phyloP scores from a whole-genome alignment of 805 yeast species.

The Candida railenensis region DNA sequence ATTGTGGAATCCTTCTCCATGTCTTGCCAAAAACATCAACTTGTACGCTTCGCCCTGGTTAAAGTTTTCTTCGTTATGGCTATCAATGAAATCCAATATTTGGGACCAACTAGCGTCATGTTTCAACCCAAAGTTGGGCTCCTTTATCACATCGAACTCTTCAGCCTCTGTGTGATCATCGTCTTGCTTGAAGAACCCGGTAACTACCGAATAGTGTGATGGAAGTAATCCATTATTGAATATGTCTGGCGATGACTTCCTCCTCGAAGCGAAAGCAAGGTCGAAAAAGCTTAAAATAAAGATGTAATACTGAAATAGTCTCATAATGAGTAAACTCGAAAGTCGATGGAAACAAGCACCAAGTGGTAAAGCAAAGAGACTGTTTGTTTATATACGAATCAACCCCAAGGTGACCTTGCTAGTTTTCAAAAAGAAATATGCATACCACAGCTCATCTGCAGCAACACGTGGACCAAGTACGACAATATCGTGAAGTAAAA shows the following conservation, averaged over 20 bases:
- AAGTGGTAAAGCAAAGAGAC: too few relatives aligned
- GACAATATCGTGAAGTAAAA: too few relatives aligned
- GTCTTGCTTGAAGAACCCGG: conserved; percentile 20
- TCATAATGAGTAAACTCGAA: too few relatives aligned
- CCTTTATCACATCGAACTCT: conserved; percentile 10
- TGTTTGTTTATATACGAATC: too few relatives aligned
- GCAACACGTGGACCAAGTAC: too few relatives aligned
- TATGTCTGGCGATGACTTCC: not conserved
- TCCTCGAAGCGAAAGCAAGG: not conserved
- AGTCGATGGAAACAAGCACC: too few relatives aligned
- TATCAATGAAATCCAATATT: conserved; percentile 13
- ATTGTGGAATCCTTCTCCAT: conserved; percentile 35
- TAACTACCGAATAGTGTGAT: conserved; percentile 8
- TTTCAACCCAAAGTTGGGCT: conserved; percentile 22
- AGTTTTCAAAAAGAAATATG: too few relatives aligned
- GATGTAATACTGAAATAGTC: not conserved
- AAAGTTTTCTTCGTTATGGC: conserved; percentile 8
- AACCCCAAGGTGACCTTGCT: too few relatives aligned
- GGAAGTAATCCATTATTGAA: conserved; percentile 1
- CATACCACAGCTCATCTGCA: too few relatives aligned
- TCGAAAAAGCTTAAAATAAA: not conserved
- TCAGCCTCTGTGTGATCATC: conserved; percentile 13
- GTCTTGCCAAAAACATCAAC: conserved; percentile 29
- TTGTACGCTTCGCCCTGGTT: conserved; percentile 15
- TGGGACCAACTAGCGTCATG: conserved; percentile 20